Evolutionary conservation across 345 rosid species (phyloP).

Genomic region (Pistacia vera): DNA sequence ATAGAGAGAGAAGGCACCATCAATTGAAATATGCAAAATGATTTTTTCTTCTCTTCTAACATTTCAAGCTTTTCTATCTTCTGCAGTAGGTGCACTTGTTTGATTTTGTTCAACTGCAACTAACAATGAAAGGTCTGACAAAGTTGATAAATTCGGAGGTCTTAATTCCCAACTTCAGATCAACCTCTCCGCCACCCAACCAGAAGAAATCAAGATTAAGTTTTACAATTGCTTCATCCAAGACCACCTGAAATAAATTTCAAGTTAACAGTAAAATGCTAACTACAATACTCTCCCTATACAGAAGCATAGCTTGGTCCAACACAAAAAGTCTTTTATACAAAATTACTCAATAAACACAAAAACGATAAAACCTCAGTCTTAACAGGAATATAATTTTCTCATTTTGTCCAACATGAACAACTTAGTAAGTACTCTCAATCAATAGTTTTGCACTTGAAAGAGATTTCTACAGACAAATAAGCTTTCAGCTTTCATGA

Average conservation of each 20-base stretch:
- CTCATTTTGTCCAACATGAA: background rate
- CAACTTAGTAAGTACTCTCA: background rate
- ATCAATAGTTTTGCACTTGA: background rate
- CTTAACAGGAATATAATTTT: background rate
- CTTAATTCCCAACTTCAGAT: conserved; percentile 86
- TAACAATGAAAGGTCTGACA: conserved; percentile 72
- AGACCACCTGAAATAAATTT: conserved; percentile 67
- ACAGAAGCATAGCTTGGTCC: background rate
- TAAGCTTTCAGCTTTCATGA: background rate
- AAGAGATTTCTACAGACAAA: background rate
- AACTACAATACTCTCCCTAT: background rate
- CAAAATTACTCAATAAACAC: background rate
- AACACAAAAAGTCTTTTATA: background rate
- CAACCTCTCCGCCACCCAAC: conserved; percentile 92
- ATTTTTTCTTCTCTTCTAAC: background rate
- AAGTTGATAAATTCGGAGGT: conserved; percentile 68
- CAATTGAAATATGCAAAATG: background rate
- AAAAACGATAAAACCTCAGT: background rate
- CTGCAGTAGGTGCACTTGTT: background rate
- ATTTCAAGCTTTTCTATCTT: background rate
- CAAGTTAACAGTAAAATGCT: conserved; percentile 10
- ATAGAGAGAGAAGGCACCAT: background rate
- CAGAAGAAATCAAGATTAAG: conserved; percentile 83
- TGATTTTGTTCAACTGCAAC: conserved; percentile 48
- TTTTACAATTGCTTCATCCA: conserved; percentile 87